Base-by-base conservation (phyloP, 2,329 filamentous ascomycete genomes). In the Neonectria coccinea region DNA sequence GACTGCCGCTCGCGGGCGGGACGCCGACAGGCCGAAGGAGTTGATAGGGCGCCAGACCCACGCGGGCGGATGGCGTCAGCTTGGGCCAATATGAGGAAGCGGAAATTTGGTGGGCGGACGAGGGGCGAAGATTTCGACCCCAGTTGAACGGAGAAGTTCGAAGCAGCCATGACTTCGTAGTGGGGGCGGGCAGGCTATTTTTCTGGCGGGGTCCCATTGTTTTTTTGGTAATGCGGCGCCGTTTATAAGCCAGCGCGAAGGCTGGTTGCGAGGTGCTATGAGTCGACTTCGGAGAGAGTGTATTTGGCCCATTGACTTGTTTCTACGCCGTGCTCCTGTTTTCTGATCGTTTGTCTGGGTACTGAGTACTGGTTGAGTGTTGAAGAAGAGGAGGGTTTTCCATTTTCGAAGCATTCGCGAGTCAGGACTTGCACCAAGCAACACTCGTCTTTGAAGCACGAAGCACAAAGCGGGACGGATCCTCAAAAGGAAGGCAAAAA, bases 61-160 rank as follows among this genome's bases (percentile, higher is more conserved):
- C 69, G 66, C 62, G 67, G 67, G 62, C 69, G 65, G 66, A 79
- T 79, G 76, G 77, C 77, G 77, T 78, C 77, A 79, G 69, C 70
- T 73, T 61, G 56, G 62, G 66, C 71, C 70, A 71, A 68, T 72
- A 70, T 67, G 52, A 62, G 10, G 67, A 65, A 51, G 31, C 48
- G 63, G 64, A 74, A 55, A 45, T 48, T 51, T 52, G 47, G n/a
- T 8, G 25, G 22, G 45, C 25, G 45, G 31, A 29, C 51, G 63
- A 67, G 66, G 68, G 68, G 60, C 42, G 33, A 36, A 20, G 31
- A 18, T n/a, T 18, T 18, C 5, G 45, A 42, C n/a, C 39, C 47
- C 42, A 41, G 39, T 48, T 65, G 61, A 62, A 54, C 65, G 65
- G 67, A 70, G 64, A 65, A 59, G 52, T 22, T 45, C 56, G 48